Evolutionary conservation across 805 yeast species (phyloP), one percentile per base, ranked within the genome.

Genomic region (Nakazawaea populi): DNA sequence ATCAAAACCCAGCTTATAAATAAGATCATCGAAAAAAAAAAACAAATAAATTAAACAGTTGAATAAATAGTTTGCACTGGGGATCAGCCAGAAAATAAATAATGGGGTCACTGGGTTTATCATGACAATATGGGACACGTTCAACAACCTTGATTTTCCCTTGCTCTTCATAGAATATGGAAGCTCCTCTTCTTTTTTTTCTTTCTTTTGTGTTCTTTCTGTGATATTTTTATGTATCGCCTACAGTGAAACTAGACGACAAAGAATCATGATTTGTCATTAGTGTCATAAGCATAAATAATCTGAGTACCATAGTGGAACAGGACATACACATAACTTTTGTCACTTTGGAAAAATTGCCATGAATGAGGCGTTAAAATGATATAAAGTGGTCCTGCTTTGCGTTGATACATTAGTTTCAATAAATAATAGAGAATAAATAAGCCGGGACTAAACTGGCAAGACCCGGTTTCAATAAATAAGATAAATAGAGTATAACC

Each of bases 201-300:
- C 11, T 32, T n/a, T 8, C n/a, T 10, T 37, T 10, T 37, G 40
- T 37, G 18, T 12, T 37, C 18, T 37, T 37, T 37, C 8, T 37
- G 11, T 12, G 40, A 12, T 37, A 37, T 10, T 37, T 34, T 34
- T 34, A 10, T 34, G 9, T 34, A 10, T 34, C 36, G 12, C 12
- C 36, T 34, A 10, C 12, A 34, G 36, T 34, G 36, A 11, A n/a
- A 38, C 10, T 38, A n/a, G n/a, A 38, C 14, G 9, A n/a, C n/a
- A 38, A 38, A 18, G 24, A 18, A 18, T 32, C 35, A 11, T 32
- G 11, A 32, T 32, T 32, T 8, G 8, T 40, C 34, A 36, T 42
- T 42, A 37, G 4, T 8, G 41, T 49, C 52, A 44, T 49, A 48
- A 43, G 52, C 52, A 49, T 49, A 49, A 49, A 49, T 49, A 49